Conservation (phyloP, 1,139 yeast genomes). For the Sugiyamaella japonica region DNA sequence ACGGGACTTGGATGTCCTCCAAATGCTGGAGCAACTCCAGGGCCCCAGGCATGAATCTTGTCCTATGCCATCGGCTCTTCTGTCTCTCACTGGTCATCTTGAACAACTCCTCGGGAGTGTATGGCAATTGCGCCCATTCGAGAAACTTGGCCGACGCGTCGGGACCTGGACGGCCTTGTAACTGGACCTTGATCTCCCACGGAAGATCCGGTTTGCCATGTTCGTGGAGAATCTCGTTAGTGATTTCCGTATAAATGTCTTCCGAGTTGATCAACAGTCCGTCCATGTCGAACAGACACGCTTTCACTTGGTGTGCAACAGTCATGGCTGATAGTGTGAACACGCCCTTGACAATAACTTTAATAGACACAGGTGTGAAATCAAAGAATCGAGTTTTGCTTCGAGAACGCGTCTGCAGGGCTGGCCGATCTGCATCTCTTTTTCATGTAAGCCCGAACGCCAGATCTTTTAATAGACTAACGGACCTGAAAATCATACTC, state of each 20-base stretch:
- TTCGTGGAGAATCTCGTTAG: slow-evolving; percentile 61
- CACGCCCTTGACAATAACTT: no score
- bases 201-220: slow-evolving; percentile 77
- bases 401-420: no score
- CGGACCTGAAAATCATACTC: no score
- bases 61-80: slow-evolving; percentile 57
- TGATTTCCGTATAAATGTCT: slow-evolving; percentile 78
- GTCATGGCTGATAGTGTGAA: background rate
- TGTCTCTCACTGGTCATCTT: slow-evolving; percentile 56
- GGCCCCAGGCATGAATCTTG: slow-evolving; percentile 83
- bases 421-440: background rate
- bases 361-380: no score
- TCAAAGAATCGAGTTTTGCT: no score
- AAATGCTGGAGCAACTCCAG: slow-evolving; percentile 60
- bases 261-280: slow-evolving; percentile 91
- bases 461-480: no score
- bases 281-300: slow-evolving; percentile 96
- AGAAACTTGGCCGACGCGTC: slow-evolving; percentile 62
- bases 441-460: background rate
- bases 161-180: slow-evolving; percentile 91
- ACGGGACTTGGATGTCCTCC: slow-evolving; percentile 56
- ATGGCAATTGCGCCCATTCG: slow-evolving; percentile 64
- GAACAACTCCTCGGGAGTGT: slow-evolving; percentile 62
- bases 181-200: slow-evolving; percentile 82
- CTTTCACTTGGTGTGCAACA: slow-evolving; percentile 37